phyloP scores from a whole-genome alignment of 2,329 filamentous ascomycete genomes.

The Diplodia corticola region DNA sequence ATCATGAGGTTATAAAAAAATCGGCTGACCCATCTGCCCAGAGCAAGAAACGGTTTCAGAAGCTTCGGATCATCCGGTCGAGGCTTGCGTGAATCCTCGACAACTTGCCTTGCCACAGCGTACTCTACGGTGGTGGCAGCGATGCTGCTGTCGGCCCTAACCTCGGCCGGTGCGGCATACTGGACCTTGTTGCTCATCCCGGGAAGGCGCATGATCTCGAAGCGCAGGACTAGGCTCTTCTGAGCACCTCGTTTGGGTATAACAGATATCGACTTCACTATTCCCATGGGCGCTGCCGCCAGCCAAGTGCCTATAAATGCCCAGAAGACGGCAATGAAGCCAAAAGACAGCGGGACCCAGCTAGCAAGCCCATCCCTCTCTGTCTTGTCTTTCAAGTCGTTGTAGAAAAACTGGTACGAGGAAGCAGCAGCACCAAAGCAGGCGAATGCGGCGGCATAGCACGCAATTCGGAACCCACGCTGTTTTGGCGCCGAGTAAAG shows the following conservation, averaged over 20 bases:
- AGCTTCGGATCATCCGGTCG: not conserved
- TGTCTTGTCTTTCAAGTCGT: not conserved
- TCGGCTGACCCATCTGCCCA: conserved; percentile 2
- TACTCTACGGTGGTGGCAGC: not conserved
- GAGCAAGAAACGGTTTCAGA: not conserved
- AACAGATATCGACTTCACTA: conserved; percentile 15
- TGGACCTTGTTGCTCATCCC: conserved; percentile 1
- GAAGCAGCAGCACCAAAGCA: conserved; percentile 11
- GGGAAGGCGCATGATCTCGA: conserved; percentile 12
- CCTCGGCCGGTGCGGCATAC: not conserved
- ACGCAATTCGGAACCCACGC: conserved; percentile 5
- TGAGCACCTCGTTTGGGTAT: conserved; percentile 7
- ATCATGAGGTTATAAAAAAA: conserved; percentile 4
- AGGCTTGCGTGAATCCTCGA: conserved; percentile 2
- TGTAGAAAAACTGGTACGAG: conserved; percentile 10
- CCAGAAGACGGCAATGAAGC: conserved; percentile 19
- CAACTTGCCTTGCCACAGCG: not conserved
- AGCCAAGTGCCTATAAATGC: conserved; percentile 15
- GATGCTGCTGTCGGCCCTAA: conserved; percentile 10
- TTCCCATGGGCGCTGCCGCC: not conserved
- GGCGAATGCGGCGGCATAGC: conserved; percentile 4
- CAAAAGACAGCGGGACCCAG: conserved; percentile 13
- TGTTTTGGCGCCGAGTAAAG: conserved; percentile 17
- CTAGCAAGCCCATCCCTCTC: conserved; percentile 3
- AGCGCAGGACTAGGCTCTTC: not conserved